These are phyloP conservation scores for Eutrema yunnanense DNA, from an alignment of 345 rosid genomes.

Conservation along the genomic window DNA sequence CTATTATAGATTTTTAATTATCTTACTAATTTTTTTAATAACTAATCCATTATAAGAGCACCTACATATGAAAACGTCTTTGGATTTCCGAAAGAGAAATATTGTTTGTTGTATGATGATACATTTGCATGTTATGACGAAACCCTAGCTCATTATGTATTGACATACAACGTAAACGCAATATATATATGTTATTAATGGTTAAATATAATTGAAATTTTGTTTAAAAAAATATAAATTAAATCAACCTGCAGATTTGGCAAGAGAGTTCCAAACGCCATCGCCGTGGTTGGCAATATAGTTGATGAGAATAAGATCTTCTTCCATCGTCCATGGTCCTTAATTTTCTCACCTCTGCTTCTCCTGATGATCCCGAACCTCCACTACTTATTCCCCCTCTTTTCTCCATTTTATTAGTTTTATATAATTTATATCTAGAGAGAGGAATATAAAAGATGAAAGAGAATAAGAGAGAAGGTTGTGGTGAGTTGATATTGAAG, in stretches of 20 bases:
- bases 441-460: conserved; percentile 6
- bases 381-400: conserved; percentile 8
- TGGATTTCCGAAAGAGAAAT: not conserved
- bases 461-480: not conserved
- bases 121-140: conserved; percentile 1
- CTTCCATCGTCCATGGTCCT: conserved; percentile 99
- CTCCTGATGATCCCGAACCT: conserved; percentile 62
- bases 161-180: not conserved
- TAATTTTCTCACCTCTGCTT: conserved; percentile 72
- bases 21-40: not conserved
- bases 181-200: not conserved
- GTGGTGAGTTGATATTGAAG: conserved; percentile 27
- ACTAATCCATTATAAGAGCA: not conserved
- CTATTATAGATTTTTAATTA: not conserved
- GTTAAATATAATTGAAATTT: not conserved
- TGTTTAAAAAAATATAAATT: not conserved
- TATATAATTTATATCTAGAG: not conserved
- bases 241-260: conserved; percentile 76
- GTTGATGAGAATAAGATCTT: conserved; percentile 84
- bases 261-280: conserved; percentile 95
- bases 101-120: not conserved
- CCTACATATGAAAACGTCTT: not conserved
- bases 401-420: conserved; percentile 20
- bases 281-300: conserved; percentile 91
- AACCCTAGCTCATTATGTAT: not conserved